These are phyloP conservation scores for Hyphodiscus hymeniophilus DNA, from an alignment of 495 filamentous ascomycete species.

Conservation along the genomic window DNA sequence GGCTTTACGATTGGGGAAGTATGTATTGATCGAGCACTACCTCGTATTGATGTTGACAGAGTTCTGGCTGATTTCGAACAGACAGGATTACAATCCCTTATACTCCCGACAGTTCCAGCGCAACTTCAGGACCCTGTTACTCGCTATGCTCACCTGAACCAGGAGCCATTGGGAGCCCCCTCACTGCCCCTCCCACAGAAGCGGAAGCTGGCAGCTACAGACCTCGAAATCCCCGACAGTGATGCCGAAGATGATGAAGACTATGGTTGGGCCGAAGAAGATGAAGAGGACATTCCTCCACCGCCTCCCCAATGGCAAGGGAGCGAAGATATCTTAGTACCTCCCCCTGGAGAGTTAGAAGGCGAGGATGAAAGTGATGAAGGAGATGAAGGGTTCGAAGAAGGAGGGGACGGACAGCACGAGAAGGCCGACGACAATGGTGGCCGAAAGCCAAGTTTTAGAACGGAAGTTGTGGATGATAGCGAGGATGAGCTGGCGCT, in stretches of 20 bases:
- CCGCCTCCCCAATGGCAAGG: slow-evolving; percentile 23
- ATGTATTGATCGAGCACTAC: not conserved
- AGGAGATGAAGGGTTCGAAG: slow-evolving; percentile 33
- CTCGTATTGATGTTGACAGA: no score
- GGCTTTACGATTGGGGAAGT: slow-evolving; percentile 17
- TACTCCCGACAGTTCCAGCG: not conserved
- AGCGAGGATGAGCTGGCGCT: slow-evolving; percentile 21
- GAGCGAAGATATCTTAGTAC: slow-evolving; percentile 20
- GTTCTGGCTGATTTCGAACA: no score
- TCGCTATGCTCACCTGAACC: not conserved
- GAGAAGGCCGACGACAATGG: slow-evolving; percentile 25
- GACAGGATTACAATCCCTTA: slow-evolving; percentile 10
- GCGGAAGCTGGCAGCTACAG: slow-evolving; percentile 15
- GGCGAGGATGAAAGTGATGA: slow-evolving; percentile 19
- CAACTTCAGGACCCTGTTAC: not conserved
- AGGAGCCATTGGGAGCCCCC: not conserved
- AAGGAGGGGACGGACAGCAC: slow-evolving; percentile 30
- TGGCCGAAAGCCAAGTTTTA: slow-evolving; percentile 30
- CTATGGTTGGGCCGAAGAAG: slow-evolving; percentile 24
- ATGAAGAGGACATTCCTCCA: slow-evolving; percentile 19
- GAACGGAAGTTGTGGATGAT: slow-evolving; percentile 20
- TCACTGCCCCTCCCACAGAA: slow-evolving; percentile 16
- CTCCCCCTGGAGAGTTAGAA: slow-evolving; percentile 8
- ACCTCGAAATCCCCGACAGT: slow-evolving; percentile 21
- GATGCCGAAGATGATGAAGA: slow-evolving; percentile 24